Percentiles rank a stretch among this genome's conserved stretches.
Evolutionary conservation across 2,329 filamentous ascomycete genomes (phyloP).

Genomic region (Calonectria hawksworthii): DNA sequence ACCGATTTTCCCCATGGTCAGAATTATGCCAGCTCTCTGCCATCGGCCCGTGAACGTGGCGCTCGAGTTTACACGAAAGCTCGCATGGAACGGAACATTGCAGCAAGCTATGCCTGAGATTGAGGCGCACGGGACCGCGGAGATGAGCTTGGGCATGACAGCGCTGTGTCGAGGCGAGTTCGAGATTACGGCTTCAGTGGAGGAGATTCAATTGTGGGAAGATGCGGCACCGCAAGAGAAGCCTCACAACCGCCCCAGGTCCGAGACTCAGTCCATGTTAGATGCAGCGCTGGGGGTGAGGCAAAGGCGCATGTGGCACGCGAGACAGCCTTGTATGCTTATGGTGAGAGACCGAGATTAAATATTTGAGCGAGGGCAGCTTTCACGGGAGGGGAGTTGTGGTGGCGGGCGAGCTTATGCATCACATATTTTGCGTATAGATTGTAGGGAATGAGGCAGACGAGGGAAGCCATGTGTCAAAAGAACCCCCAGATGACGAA

Average conservation of each 20-base stretch:
- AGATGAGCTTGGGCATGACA: conserved; percentile 78
- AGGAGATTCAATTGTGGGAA: conserved; percentile 77
- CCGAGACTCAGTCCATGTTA: conserved; percentile 70
- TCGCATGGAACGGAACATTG: conserved; percentile 87
- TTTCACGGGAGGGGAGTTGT: conserved; percentile 17
- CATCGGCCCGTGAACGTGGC: conserved; percentile 80
- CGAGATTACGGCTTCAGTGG: conserved; percentile 83
- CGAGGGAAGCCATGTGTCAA: conserved; percentile 6
- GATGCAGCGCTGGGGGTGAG: conserved; percentile 70
- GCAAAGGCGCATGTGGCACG: conserved; percentile 76
- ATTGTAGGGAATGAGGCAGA: conserved; percentile 17
- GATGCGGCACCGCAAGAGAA: conserved; percentile 47
- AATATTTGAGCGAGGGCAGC: background rate
- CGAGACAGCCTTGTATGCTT: conserved; percentile 69
- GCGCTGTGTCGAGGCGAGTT: conserved; percentile 85
- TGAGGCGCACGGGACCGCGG: conserved; percentile 68
- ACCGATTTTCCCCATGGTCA: conserved; percentile 79
- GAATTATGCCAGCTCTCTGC: conserved; percentile 82
- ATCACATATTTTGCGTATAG: conserved; percentile 24
- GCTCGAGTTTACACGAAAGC: conserved; percentile 84
- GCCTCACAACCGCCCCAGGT: conserved; percentile 55
- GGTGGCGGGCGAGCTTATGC: conserved; percentile 1
- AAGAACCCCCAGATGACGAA: conserved; percentile 29
- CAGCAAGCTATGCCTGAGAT: conserved; percentile 80
- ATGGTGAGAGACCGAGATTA: conserved; percentile 62